Percentiles rank a stretch among this genome's conserved stretches.
These are phyloP conservation scores for Akanthomyces lecanii DNA, from an alignment of 2,329 filamentous ascomycete species.

Conservation along the genomic window DNA sequence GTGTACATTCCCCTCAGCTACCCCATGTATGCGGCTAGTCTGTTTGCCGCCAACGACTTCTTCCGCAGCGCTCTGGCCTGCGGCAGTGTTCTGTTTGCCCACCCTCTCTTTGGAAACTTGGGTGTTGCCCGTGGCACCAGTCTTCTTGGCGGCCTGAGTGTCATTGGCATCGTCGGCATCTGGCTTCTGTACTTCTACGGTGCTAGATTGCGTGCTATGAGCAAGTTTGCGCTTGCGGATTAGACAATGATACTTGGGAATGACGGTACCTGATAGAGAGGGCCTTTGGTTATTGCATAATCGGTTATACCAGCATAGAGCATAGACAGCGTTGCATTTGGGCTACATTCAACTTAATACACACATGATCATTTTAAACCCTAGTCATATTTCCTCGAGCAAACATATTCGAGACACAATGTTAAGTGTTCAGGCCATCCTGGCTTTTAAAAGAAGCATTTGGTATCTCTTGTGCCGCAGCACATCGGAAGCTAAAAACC, in stretches of 20 bases:
- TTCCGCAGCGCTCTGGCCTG: constrained; percentile 55
- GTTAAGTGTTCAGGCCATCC: not conserved
- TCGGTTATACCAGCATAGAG: not conserved
- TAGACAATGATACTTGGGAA: constrained; percentile 7
- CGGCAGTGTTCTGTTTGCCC: constrained; percentile 55
- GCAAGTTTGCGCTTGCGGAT: constrained; percentile 49
- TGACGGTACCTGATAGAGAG: not conserved
- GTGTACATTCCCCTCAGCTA: constrained; percentile 55
- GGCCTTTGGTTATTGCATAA: not conserved
- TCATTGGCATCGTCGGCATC: constrained; percentile 54
- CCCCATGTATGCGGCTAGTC: constrained; percentile 52
- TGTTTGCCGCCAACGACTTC: constrained; percentile 60
- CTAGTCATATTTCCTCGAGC: not conserved
- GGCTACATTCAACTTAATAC: not conserved
- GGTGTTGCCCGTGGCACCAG: constrained; percentile 55
- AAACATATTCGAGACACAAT: not conserved
- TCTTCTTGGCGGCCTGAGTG: constrained; percentile 52
- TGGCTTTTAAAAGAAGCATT: not conserved
- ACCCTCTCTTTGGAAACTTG: constrained; percentile 55
- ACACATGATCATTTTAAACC: not conserved
- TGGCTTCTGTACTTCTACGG: constrained; percentile 57
- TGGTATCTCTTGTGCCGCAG: not conserved
- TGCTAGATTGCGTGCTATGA: constrained; percentile 49
- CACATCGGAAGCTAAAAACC: not conserved
- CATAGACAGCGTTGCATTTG: constrained; percentile 11